Conservation (phyloP, 2,329 filamentous ascomycete species). For the Trichoderma arundinaceum region DNA sequence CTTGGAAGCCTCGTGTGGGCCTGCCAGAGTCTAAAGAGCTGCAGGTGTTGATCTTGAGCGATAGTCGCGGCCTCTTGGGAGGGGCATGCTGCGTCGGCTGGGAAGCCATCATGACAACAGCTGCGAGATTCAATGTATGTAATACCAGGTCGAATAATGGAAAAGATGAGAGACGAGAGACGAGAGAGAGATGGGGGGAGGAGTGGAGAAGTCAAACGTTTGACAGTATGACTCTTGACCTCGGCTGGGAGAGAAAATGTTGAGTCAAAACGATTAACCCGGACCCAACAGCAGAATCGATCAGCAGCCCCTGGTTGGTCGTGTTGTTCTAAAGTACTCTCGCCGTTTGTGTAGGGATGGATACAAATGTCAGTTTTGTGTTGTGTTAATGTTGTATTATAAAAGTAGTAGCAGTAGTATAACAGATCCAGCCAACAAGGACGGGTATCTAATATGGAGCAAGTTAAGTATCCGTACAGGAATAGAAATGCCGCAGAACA, state of each 20-base stretch:
- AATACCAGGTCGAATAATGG: neutral
- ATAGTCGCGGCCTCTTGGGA: constrained; percentile 61
- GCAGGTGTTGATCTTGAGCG: constrained; percentile 59
- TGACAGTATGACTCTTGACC: neutral
- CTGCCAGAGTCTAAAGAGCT: constrained; percentile 40
- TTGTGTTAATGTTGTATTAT: neutral
- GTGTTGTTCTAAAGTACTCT: neutral
- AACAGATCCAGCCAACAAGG: too few species aligned
- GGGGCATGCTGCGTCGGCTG: constrained; percentile 31
- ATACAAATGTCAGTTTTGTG: neutral
- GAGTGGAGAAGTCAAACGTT: neutral
- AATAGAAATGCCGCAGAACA: constrained; percentile 28
- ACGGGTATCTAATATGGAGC: too few species aligned
- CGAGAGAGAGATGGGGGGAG: neutral
- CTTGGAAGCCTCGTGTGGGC: constrained; percentile 42
- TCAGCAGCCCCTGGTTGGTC: neutral
- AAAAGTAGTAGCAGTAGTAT: neutral
- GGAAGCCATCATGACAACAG: constrained; percentile 44
- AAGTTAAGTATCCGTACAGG: neutral
- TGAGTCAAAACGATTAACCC: neutral
- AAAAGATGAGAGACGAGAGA: neutral
- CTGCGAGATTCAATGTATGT: neutral
- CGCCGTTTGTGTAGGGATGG: neutral
- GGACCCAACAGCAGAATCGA: neutral
- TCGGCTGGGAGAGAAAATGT: neutral